Base-by-base conservation (phyloP, 805 yeast species). In the Vanderwaltozyma verrucispora region DNA sequence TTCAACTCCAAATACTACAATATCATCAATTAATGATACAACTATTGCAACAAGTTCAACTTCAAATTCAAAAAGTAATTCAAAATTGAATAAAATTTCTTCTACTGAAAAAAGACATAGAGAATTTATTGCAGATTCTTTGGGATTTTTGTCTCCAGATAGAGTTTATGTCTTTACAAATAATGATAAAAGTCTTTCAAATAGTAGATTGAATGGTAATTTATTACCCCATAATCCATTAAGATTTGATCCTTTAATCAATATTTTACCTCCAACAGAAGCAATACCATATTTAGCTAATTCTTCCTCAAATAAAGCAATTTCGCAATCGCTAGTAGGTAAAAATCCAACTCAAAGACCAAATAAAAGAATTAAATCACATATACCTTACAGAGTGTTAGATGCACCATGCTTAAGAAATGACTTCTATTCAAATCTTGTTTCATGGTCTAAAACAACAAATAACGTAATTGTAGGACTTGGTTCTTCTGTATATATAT, bases 361-460 rank as follows among this genome's bases (percentile, higher is more conserved):
- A 8, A 49, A 51, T 38, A 55, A 54, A 33, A 48, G 52, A 25
- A 43, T 62, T 7, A 59, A 56, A 36, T 52, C 68, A 2, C 66
- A 62, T 18, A 58, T 60, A 15, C 73, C 79, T 0, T 72, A 58
- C 44, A 65, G 71, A 42, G 75, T 75, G 0, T 55, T 78, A 15
- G 80, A 74, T 51, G 88, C 92, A 0, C 87, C 87, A 0, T 75
- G 75, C 2, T 56, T 85, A 37, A 62, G 80, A 42, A 79, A 83
- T 54, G 94, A 86, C 53, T 85, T 77, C 51, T 86, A 85, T 56
- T 70, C 84, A 1, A 82, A 82, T 50, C 62, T 82, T 38, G 70
- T 85, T 0, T 71, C 85, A 5, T 85, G 94, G 94, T 75, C 87
- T 0, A 53, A 51, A 7, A 47, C 47, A 13, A 59, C 74, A 1